Evolutionary conservation across 352 stramenopile species (phyloP), one percentile per base, ranked within the genome.

Genomic region (Phytophthora cajani): DNA sequence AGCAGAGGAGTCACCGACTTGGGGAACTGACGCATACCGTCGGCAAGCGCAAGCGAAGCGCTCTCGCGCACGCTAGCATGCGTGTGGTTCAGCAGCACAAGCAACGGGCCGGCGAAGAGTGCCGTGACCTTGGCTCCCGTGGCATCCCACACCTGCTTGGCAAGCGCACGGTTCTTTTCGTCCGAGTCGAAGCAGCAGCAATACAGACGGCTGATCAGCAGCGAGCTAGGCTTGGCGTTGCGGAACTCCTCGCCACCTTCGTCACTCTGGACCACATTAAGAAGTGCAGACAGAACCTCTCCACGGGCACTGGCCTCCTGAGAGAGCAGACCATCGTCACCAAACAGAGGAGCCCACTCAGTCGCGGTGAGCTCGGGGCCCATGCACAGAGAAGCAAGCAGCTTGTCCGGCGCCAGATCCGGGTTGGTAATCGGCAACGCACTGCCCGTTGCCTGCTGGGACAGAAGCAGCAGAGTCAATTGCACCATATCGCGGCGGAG

Each of bases 21-120:
- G 0, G 87, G 87, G 78, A 92, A 95, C 62, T 90, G 85, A 47
- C 79, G 80, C 84, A 97, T 90, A 42, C 87, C 91, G 30, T 90
- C 78, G 3, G 90, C 90, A 62, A 97, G 80, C 19, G 89, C 89
- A 17, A 90, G 77, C 38, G 85, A 84, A 10, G 90, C 90, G 7
- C 83, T 91, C 62, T 92, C 84, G 36, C 91, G 90, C 5, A 97
- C 89, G 54, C 92, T 92, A 25, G 60, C 72, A 52, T 90, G 78
- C 12, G 71, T 55, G 74, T 98, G 91, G 61, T 89, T 88, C 6
- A 98, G 70, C 54, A 97, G 62, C 40, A 80, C 72, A 12, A 95
- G 77, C 47, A 97, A 56, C 5, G 81, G 78, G 1, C 78, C 87
- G 0, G 85, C 86, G 62, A 89, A 94, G 11, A 89, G 69, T 44